Evolutionary conservation across 805 yeast species (phyloP).

Genomic region (Komagataella ulmi): DNA sequence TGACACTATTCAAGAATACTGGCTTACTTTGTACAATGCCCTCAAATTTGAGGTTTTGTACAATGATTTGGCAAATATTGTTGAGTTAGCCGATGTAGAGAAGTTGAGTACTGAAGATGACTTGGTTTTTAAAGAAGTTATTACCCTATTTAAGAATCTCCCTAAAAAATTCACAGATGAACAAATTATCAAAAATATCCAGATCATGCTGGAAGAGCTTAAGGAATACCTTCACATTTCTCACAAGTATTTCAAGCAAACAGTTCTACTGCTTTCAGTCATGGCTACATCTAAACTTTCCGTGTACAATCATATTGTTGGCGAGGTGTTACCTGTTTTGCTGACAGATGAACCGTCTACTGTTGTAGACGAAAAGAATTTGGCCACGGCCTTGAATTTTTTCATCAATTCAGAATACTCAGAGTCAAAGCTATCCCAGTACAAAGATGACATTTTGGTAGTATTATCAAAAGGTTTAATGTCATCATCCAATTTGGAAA

Average conservation of each 20-base stretch:
- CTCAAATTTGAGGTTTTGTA: slow-evolving; percentile 83
- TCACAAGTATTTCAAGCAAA: slow-evolving; percentile 44
- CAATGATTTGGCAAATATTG: slow-evolving; percentile 30
- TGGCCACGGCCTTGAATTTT: not conserved
- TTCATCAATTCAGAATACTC: not conserved
- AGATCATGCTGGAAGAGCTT: not conserved
- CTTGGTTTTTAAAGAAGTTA: not conserved
- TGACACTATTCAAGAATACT: slow-evolving; percentile 37
- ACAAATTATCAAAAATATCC: not conserved
- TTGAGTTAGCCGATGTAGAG: not conserved
- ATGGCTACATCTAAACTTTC: slow-evolving; percentile 32
- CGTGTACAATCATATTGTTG: slow-evolving; percentile 35
- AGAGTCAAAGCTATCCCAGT: slow-evolving; percentile 17
- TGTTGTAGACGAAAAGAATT: not conserved
- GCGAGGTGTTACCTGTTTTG: slow-evolving; percentile 29
- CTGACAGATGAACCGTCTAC: slow-evolving; percentile 10
- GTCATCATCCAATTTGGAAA: slow-evolving; percentile 54
- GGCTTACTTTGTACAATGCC: slow-evolving; percentile 78
- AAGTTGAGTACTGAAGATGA: not conserved
- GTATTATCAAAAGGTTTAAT: slow-evolving; percentile 58
- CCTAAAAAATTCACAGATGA: not conserved
- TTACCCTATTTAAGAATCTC: not conserved
- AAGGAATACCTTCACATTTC: not conserved
- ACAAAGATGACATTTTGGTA: slow-evolving; percentile 57
- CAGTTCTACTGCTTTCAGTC: slow-evolving; percentile 45